A percentile compares a stretch with the other conserved stretches of the same genome.
phyloP scores from a whole-genome alignment of 352 stramenopile species.

The Phytophthora pseudosyringae region DNA sequence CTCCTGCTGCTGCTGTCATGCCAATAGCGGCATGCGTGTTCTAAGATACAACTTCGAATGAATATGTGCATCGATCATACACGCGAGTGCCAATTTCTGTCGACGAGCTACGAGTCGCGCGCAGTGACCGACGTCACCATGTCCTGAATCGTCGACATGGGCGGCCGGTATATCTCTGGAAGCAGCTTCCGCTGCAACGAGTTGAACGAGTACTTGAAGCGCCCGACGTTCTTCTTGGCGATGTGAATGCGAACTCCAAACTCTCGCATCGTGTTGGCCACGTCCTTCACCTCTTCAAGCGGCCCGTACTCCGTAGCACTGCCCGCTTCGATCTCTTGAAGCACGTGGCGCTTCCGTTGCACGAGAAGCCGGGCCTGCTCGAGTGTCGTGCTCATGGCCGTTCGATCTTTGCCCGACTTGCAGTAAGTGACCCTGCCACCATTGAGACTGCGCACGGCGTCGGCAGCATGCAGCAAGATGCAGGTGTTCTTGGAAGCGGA shows the following conservation, averaged over 20 bases:
- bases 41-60: constrained; percentile 45
- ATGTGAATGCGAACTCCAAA: constrained; percentile 96
- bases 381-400: constrained; percentile 97
- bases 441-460: constrained; percentile 91
- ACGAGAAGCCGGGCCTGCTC: constrained; percentile 93
- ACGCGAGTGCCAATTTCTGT: neutral
- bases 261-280: constrained; percentile 89
- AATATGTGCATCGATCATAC: constrained; percentile 37
- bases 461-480: constrained; percentile 83
- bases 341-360: constrained; percentile 73
- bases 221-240: constrained; percentile 97
- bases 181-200: constrained; percentile 96
- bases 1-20: constrained; percentile 21
- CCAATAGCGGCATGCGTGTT: constrained; percentile 11
- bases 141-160: constrained; percentile 90
- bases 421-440: constrained; percentile 96
- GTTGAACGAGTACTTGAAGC: constrained; percentile 98
- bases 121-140: constrained; percentile 92
- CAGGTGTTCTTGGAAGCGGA: constrained; percentile 87
- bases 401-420: constrained; percentile 98
- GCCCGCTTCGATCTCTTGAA: constrained; percentile 73
- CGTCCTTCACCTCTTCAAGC: constrained; percentile 79
- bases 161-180: constrained; percentile 92
- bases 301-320: constrained; percentile 52
- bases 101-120: constrained; percentile 69